Conservation (phyloP, 345 rosid genomes). For the Gynandropsis gynandra region DNA sequence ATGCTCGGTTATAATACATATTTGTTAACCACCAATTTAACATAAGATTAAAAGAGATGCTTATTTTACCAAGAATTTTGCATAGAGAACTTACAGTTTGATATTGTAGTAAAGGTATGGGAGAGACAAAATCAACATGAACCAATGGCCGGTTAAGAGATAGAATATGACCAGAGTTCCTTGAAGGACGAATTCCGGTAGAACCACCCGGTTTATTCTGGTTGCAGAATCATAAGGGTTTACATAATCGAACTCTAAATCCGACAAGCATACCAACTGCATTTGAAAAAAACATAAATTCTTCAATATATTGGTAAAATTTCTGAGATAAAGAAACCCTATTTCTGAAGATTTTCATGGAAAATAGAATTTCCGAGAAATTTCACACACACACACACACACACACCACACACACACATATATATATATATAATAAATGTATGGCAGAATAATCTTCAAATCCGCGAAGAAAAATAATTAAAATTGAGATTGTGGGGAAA, state of each 20-base stretch:
- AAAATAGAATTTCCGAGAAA: too few relatives aligned
- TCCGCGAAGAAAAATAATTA: neutral
- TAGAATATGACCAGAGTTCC: slow-evolving; percentile 45
- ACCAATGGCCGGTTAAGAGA: slow-evolving; percentile 63
- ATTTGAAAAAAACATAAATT: neutral
- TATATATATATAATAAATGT: too few relatives aligned
- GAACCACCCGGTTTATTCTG: slow-evolving; percentile 45
- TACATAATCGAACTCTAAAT: slow-evolving; percentile 57
- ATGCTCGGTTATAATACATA: too few relatives aligned
- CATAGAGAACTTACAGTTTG: slow-evolving; percentile 40
- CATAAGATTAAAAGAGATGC: too few relatives aligned
- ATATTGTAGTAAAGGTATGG: slow-evolving; percentile 60
- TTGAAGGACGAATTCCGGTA: slow-evolving; percentile 57
- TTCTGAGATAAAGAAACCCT: neutral
- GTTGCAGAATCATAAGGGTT: slow-evolving; percentile 66
- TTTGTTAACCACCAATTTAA: too few relatives aligned
- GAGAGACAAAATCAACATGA: slow-evolving; percentile 43
- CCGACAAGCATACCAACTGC: slow-evolving; percentile 71
- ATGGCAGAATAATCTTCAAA: too few relatives aligned
- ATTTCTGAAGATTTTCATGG: too few relatives aligned
- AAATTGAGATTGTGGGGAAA: neutral
- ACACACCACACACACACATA: too few relatives aligned
- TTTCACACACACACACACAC: too few relatives aligned
- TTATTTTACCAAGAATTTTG: neutral
- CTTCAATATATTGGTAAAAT: neutral